Evolutionary conservation across 495 filamentous ascomycete species (phyloP).

Genomic region (Podospora pseudopauciseta): DNA sequence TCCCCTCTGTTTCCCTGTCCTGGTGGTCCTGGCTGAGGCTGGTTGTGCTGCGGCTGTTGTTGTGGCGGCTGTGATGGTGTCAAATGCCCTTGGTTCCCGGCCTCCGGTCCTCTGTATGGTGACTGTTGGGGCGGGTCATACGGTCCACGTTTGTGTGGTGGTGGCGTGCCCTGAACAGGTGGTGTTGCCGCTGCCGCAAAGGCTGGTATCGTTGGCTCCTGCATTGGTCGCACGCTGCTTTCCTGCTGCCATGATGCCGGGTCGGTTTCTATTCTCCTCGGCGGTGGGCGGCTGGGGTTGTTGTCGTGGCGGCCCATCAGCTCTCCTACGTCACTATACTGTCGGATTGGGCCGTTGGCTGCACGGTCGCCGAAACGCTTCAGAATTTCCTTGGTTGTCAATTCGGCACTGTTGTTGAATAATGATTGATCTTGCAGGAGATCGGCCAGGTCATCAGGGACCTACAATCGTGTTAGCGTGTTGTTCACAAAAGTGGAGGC

Average conservation of each 20-base stretch:
- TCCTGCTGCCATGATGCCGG: conserved; percentile 76
- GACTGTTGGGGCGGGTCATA: conserved; percentile 26
- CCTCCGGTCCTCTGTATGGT: conserved; percentile 21
- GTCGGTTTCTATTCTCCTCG: conserved; percentile 69
- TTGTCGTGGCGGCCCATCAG: conserved; percentile 48
- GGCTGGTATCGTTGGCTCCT: conserved; percentile 50
- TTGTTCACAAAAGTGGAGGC: neutral
- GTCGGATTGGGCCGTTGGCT: conserved; percentile 50
- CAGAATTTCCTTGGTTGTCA: conserved; percentile 96
- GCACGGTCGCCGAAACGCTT: conserved; percentile 79
- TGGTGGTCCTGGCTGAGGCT: neutral
- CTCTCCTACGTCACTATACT: conserved; percentile 57
- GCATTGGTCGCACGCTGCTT: conserved; percentile 72
- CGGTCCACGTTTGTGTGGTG: conserved; percentile 41
- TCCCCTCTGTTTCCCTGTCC: conserved; percentile 26
- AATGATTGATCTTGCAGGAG: conserved; percentile 79
- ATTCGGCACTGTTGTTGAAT: conserved; percentile 74
- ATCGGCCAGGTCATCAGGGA: conserved; percentile 84
- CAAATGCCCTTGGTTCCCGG: conserved; percentile 19
- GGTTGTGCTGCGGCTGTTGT: conserved; percentile 10
- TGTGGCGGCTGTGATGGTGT: neutral
- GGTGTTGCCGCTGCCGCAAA: conserved; percentile 3
- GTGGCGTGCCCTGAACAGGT: conserved; percentile 36
- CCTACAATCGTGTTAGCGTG: conserved; percentile 47
- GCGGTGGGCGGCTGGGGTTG: conserved; percentile 44